Base-by-base conservation (phyloP, 768 basidiomycete species). In the Suillus decipiens region DNA sequence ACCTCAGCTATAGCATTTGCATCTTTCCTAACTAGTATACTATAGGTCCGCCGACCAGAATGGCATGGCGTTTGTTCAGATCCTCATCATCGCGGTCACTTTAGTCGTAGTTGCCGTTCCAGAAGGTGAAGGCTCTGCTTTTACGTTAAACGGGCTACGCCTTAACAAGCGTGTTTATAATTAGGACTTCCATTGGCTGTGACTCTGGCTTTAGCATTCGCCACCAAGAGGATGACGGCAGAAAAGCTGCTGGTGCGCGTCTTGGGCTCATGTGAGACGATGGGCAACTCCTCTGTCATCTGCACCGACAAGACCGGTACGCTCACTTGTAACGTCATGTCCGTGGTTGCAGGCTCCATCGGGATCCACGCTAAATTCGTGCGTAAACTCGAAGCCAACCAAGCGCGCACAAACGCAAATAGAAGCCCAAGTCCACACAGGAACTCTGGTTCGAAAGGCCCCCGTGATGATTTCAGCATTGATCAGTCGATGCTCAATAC, bases 221-320 rank as follows among this genome's bases (percentile, higher is more conserved):
- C 96, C 0, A 99, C 97, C 54, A 95, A 92, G 70, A 89, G 96
- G n/a, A 99, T 99, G 97, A 93, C 96, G 10, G 85, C 89, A 71
- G 92, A 95, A 76, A 97, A 97, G 60, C 82, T 99, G 0, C 86
- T 99, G 48, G 97, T 99, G 36, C 95, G 96, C 61, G 93, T 98
- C 5, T 86, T 99, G 39, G 93, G 93, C 8, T 95, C 95, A 14
- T 99, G 96, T 76, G 97, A 99, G 78, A 99, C 95, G 0, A 99
- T 99, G 96, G 96, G 93, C 24, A 98, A 98, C 69, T 93, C 96
- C 5, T 96, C 92, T 24, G 95, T 98, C 63, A 86, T 98, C 4
- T 95, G 94, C 77, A 96, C 95, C 15, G 95, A 96, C 82, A 96
- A 96, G 79, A 96, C 95, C 2, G 96, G 96, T 42, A 98, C 96